Conservation (phyloP, 2,329 filamentous ascomycete genomes). For the Colletotrichum sp. region DNA sequence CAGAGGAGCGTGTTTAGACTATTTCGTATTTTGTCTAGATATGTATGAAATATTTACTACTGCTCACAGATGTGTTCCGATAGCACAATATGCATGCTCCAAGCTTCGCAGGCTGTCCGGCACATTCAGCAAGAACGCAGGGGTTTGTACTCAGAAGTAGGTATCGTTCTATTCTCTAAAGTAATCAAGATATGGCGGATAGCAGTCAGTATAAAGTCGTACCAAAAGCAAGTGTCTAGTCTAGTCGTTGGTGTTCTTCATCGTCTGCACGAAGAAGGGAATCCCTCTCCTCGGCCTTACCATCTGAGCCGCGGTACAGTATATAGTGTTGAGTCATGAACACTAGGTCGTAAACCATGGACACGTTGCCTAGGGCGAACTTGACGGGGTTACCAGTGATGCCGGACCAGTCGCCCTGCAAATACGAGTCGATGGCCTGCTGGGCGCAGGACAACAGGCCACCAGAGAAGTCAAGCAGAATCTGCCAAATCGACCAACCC, state of each 20-base stretch:
- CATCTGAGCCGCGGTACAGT: constrained; percentile 59
- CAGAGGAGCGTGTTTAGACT: neutral
- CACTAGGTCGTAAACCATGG: constrained; percentile 82
- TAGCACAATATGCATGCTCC: neutral
- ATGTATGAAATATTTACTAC: neutral
- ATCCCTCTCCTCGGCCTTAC: constrained; percentile 22
- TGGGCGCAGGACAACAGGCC: constrained; percentile 84
- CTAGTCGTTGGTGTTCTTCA: constrained; percentile 23
- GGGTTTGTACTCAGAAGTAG: neutral
- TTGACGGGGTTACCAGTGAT: constrained; percentile 93
- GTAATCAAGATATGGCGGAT: neutral
- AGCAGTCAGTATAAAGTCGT: neutral
- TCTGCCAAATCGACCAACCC: constrained; percentile 87
- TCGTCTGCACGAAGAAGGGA: constrained; percentile 18
- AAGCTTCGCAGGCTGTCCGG: neutral
- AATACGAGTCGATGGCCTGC: constrained; percentile 81
- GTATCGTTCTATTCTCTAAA: neutral
- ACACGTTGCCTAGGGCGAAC: constrained; percentile 83
- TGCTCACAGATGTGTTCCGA: neutral
- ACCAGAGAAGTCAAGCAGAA: constrained; percentile 83
- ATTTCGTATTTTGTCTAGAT: neutral
- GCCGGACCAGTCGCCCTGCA: constrained; percentile 88
- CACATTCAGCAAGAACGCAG: neutral
- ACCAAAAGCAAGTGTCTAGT: neutral
- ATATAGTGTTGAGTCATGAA: constrained; percentile 92